Base-by-base conservation (phyloP, 2,329 filamentous ascomycete genomes). In the Helicocarpus griseus region DNA sequence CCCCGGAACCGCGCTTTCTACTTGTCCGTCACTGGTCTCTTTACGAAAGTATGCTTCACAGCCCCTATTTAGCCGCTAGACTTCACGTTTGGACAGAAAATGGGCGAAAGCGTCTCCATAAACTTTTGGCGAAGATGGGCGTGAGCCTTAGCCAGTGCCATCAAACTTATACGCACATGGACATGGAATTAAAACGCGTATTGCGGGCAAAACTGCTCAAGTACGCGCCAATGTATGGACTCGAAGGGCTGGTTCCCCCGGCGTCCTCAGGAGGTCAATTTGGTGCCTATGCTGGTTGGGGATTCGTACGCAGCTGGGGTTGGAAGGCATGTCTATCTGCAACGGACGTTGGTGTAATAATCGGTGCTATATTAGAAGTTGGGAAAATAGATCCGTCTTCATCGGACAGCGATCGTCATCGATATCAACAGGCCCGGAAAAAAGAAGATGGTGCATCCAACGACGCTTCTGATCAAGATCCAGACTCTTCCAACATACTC, bases 41-140 rank as follows among this genome's bases (percentile, higher is more conserved):
- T 13, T 97, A 97, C 68, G 93, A 98, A 63, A 95, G 89, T 66
- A 97, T 98, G 93, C 78, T 97, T 11, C 93, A 98, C 67, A 96
- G 90, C 0, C 90, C 91, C 0, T 97, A 96, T 63, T 80, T 98
- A 4, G 91, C 94, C 54, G 88, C 91, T 3, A 81, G 89, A 29
- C 77, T 98, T 43, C 91, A 94, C 68, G 89, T 95, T 44, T 98
- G 93, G 91, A 94, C 85, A 54, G 93, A 97, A 56, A 80, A 79
- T 48, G 93, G 93, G 2, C 79, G 87, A 49, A 95, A 94, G 66
- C 81, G 91, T 48, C 75, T 98, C 19, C 88, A 96, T 68, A 97
- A 97, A 65, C 78, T 98, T 0, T 78, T 98, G 2, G 93, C 93
- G 40, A 98, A 97, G 69, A 98, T 98, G 91, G 93, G 93, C 29